Conservation (phyloP, 352 stramenopile species). For the Pseudoperonospora humuli region DNA sequence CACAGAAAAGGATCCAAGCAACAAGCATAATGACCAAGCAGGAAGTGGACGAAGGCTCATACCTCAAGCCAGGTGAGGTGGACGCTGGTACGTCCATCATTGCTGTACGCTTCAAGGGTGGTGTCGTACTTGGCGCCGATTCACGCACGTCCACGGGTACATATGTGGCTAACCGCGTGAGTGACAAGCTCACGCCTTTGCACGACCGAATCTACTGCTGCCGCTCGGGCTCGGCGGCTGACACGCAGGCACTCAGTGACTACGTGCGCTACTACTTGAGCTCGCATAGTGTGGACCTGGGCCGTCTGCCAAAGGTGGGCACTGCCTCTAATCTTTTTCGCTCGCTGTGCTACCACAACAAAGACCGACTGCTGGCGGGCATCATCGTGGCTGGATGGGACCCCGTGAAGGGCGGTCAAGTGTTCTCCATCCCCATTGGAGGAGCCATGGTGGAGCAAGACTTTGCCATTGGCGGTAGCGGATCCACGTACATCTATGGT, state of each 20-base stretch:
- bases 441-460: constrained; percentile 95
- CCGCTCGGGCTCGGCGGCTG: constrained; percentile 93
- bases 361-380: constrained; percentile 91
- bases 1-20: constrained; percentile 13
- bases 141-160: constrained; percentile 89
- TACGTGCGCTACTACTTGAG: constrained; percentile 78
- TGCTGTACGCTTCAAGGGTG: constrained; percentile 92
- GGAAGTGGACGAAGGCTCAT: constrained; percentile 48
- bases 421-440: constrained; percentile 95
- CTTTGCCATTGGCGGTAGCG: constrained; percentile 95
- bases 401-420: constrained; percentile 90
- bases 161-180: constrained; percentile 97
- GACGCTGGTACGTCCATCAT: constrained; percentile 98
- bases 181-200: constrained; percentile 96
- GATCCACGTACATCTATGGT: constrained; percentile 97
- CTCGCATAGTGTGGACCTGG: constrained; percentile 78
- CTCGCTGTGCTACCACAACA: constrained; percentile 97
- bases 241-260: constrained; percentile 91
- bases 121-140: constrained; percentile 96
- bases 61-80: constrained; percentile 88
- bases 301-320: constrained; percentile 91
- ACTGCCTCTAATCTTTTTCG: constrained; percentile 96
- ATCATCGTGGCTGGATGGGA: constrained; percentile 99
- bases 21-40: constrained; percentile 32
- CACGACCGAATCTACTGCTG: constrained; percentile 98